A percentile compares a stretch with the other conserved stretches of the same genome.
These are phyloP conservation scores for Ploettnerulaceae sp. DNA, from an alignment of 2,329 filamentous ascomycete genomes.

Conservation along the genomic window DNA sequence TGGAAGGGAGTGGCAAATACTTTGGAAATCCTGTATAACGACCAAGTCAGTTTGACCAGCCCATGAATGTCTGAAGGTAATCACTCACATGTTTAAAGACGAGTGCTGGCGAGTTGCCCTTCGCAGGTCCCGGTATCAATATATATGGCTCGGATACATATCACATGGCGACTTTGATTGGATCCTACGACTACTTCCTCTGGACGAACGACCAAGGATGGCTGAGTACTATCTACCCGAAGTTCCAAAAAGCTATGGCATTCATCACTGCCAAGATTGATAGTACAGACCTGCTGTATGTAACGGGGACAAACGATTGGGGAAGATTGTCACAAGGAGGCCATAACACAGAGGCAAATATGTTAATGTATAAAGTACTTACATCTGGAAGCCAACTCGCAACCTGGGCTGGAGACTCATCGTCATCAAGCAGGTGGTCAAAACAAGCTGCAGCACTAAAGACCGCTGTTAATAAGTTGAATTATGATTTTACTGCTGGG, in stretches of 20 bases:
- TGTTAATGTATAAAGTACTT: slow-evolving; percentile 42
- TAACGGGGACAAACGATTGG: slow-evolving; percentile 31
- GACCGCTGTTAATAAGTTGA: slow-evolving; percentile 20
- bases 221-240: slow-evolving; percentile 42
- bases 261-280: slow-evolving; percentile 41
- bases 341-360: slow-evolving; percentile 31
- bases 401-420: slow-evolving; percentile 35
- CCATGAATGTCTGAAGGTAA: background rate
- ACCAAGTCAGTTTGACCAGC: slow-evolving; percentile 13
- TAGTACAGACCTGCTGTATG: slow-evolving; percentile 32
- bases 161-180: slow-evolving; percentile 54
- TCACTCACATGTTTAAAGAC: slow-evolving; percentile 22
- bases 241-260: slow-evolving; percentile 45
- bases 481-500: slow-evolving; percentile 24
- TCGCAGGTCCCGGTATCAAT: slow-evolving; percentile 43
- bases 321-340: slow-evolving; percentile 28
- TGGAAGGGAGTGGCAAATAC: slow-evolving; percentile 47
- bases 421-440: slow-evolving; percentile 16
- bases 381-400: slow-evolving; percentile 43
- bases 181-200: slow-evolving; percentile 53
- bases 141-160: slow-evolving; percentile 45
- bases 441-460: slow-evolving; percentile 21
- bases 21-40: slow-evolving; percentile 39
- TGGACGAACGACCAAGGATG: slow-evolving; percentile 50
- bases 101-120: slow-evolving; percentile 42